phyloP scores from a whole-genome alignment of 2,329 filamentous ascomycete species.

The Talaromyces albobiverticillius region DNA sequence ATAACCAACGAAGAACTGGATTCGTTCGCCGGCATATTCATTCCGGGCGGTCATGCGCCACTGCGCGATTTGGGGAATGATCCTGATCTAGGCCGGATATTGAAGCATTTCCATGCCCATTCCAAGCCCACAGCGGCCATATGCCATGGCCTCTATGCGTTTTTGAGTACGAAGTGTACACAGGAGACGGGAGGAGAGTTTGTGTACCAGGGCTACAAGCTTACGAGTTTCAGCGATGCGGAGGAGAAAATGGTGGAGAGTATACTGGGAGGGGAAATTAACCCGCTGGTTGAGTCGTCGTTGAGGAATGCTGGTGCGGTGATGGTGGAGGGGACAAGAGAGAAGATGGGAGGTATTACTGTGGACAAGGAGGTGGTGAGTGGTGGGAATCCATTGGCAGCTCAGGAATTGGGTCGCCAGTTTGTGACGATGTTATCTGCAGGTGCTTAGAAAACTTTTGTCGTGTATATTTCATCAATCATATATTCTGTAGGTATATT shows the following conservation, averaged over 20 bases:
- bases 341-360: conserved; percentile 42
- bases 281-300: conserved; percentile 38
- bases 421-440: conserved; percentile 30
- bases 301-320: conserved; percentile 40
- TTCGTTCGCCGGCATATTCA: conserved; percentile 41
- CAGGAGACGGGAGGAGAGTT: conserved; percentile 32
- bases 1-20: conserved; percentile 41
- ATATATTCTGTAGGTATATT: background rate
- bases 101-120: conserved; percentile 39
- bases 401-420: conserved; percentile 29
- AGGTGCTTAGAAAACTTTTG: background rate
- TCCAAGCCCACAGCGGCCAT: conserved; percentile 45
- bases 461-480: no score
- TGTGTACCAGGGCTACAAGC: conserved; percentile 46
- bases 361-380: conserved; percentile 41
- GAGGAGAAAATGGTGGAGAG: conserved; percentile 49
- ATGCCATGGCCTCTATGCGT: conserved; percentile 48
- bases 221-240: conserved; percentile 45
- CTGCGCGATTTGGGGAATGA: conserved; percentile 42
- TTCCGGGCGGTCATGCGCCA: conserved; percentile 47
- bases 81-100: conserved; percentile 41
- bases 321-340: conserved; percentile 42
- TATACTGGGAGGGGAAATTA: conserved; percentile 41
- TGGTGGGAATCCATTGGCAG: conserved; percentile 33
- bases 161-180: conserved; percentile 40